Evolutionary conservation across 257 asterid species (phyloP).

Genomic region (Ocimum tenuiflorum): DNA sequence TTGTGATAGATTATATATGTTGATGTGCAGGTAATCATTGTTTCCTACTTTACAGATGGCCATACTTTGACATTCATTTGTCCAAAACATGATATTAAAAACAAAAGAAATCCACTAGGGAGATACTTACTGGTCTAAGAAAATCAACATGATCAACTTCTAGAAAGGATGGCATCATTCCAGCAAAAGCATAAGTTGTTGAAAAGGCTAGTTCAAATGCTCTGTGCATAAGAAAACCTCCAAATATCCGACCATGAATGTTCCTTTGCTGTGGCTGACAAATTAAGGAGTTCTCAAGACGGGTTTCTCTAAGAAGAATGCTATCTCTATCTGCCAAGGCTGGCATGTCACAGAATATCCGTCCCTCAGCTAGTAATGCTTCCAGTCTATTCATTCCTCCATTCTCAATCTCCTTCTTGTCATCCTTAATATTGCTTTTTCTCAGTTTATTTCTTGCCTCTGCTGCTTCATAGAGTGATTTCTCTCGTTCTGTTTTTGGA

Average conservation of each 20-base stretch:
- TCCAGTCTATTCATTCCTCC: slow-evolving; percentile 51
- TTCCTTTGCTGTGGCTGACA: slow-evolving; percentile 99
- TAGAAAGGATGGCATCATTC: slow-evolving; percentile 87
- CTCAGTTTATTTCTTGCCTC: slow-evolving; percentile 60
- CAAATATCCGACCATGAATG: slow-evolving; percentile 93
- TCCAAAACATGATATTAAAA: not conserved
- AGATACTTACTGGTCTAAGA: slow-evolving; percentile 68
- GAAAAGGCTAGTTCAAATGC: slow-evolving; percentile 89
- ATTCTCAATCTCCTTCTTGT: slow-evolving; percentile 44
- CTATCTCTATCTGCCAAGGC: slow-evolving; percentile 88
- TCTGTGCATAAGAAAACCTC: slow-evolving; percentile 88
- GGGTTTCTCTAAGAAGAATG: slow-evolving; percentile 86
- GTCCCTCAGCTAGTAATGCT: slow-evolving; percentile 66
- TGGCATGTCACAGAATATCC: slow-evolving; percentile 96
- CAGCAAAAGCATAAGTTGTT: slow-evolving; percentile 87
- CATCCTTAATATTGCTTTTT: slow-evolving; percentile 49
- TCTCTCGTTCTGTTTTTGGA: slow-evolving; percentile 69
- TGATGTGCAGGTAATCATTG: not conserved
- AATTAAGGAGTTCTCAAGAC: slow-evolving; percentile 82
- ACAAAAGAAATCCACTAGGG: not conserved
- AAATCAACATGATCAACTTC: slow-evolving; percentile 96
- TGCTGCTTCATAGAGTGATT: slow-evolving; percentile 62
- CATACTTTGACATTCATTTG: not conserved
- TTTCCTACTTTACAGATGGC: not conserved
- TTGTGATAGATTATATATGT: not conserved